phyloP scores from a whole-genome alignment of 2,329 filamentous ascomycete genomes.

The Pseudogymnoascus sp. region DNA sequence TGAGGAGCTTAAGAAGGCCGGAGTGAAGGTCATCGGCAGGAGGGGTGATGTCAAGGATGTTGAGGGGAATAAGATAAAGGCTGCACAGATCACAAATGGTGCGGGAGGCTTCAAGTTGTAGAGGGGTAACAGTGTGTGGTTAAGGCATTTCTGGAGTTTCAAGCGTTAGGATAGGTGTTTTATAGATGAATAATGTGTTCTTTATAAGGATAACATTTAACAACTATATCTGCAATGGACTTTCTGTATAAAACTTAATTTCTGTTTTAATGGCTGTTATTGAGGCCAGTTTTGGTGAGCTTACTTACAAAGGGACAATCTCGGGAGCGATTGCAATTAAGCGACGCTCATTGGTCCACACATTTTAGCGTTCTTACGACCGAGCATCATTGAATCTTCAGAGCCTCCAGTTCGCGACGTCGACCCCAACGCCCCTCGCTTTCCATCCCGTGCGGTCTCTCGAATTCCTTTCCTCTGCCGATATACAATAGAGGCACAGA shows the following conservation, averaged over 20 bases:
- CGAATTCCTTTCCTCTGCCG: neutral
- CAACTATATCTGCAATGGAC: neutral
- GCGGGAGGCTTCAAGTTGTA: constrained; percentile 54
- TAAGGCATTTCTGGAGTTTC: constrained; percentile 1
- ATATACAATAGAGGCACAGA: constrained; percentile 7
- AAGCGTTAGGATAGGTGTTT: constrained; percentile 7
- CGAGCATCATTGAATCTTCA: constrained; percentile 7
- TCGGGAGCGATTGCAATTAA: constrained; percentile 7
- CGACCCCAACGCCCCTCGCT: neutral
- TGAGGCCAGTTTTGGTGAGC: constrained; percentile 4
- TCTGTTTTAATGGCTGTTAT: neutral
- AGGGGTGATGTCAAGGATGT: constrained; percentile 80
- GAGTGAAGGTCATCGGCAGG: constrained; percentile 85
- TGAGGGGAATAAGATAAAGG: constrained; percentile 66
- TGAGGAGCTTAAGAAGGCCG: constrained; percentile 63
- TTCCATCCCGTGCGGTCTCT: constrained; percentile 1
- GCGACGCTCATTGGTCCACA: constrained; percentile 5
- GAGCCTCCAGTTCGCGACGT: constrained; percentile 4
- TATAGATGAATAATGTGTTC: constrained; percentile 4
- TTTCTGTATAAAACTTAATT: neutral
- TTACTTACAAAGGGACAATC: neutral
- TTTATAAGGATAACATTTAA: constrained; percentile 4
- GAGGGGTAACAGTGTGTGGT: constrained; percentile 6
- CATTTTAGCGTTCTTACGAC: constrained; percentile 6
- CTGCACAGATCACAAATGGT: constrained; percentile 41